Base-by-base conservation (phyloP, 345 rosid genomes). In the Chamaenerion angustifolium region DNA sequence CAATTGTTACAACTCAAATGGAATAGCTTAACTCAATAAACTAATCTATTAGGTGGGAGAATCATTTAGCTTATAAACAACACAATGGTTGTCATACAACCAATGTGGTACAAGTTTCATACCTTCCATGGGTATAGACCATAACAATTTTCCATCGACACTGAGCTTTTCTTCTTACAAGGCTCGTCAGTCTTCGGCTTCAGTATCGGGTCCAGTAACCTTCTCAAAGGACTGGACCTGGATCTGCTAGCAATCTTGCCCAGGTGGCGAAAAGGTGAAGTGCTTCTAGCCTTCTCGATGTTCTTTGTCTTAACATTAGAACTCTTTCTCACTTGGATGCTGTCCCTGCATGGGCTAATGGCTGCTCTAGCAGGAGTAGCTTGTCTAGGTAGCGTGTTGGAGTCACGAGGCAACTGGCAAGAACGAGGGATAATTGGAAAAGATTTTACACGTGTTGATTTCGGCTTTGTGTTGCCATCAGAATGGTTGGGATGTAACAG, bases 181-280 rank as follows among this genome's bases (percentile, higher is more conserved):
- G 75, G 71, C 53, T 78, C 79, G 45, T 55, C 60, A 59, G 67
- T 65, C 67, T 71, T 79, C 12, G 85, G 71, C 72, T 81, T 90
- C 75, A 81, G 43, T 31, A 90, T 49, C 53, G 94, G 92, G 49
- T 79, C 85, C 55, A 90, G 65, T 52, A 85, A 63, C 77, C 94
- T 83, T 68, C 92, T 81, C 58, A 90, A 70, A 63, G 94, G 95
- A 69, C 95, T 83, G 48, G 82, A 77, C 60, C 78, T 71, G 65
- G 80, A 68, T 73, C 77, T 64, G 64, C 68, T 59, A 66, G 64
- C 69, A 19, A 68, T 67, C 71, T 74, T 81, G 58, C 77, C 69
- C 55, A 77, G 69, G 23, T 86, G 72, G 56, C 74, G 84, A 57
- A 85, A 81, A 51, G 97, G 95, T 9, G 94, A 79, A 35, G 78